Evolutionary conservation across 2,329 filamentous ascomycete genomes (phyloP), one percentile per base, ranked within the genome.

Genomic region (Penicillium sp.): DNA sequence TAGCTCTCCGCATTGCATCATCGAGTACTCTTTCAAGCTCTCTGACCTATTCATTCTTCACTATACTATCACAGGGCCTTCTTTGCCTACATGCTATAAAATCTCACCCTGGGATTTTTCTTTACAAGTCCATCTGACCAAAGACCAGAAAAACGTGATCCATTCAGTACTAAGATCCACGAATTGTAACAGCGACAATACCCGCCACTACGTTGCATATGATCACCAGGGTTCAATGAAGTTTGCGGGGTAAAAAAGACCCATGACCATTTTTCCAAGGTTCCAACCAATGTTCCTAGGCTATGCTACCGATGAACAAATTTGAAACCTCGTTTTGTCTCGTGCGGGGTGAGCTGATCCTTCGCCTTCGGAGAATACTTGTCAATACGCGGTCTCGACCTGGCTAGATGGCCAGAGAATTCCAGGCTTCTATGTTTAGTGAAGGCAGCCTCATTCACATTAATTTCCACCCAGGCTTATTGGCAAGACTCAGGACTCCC

Each of bases 1-100:
- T 1, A 26, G 35, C 48, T 61, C 60, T 63, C 61, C 60, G 47
- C 61, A 62, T 62, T 60, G 51, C 59, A 61, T 60, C 53, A 55
- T 60, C 43, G 34, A 14, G 23, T 27, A 2, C 23, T 23, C 23
- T 23, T 23, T 23, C 3, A 23, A 23, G 23, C 23, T 5, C n/a
- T n/a, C n/a, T n/a, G n/a, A n/a, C 23, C 23, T 23, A 23, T 5
- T 23, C 23, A 23, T 5, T 23, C 23, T 23, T 23, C 32, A 47
- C 19, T 35, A 4, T 35, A 35, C 19, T 16, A 10, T 26, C 8
- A 34, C 3, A 26, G 13, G n/a, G 7, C 2, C 32, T 26, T 14
- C 5, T 40, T 23, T 1, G 7, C 5, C 29, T 29, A 27, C 14
- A 19, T 29, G 7, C 8, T 47, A 19, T 41, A 14, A 7, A 7